Conservation (phyloP, 2,329 filamentous ascomycete genomes). For the Zelopaecilomyces penicillatus region DNA sequence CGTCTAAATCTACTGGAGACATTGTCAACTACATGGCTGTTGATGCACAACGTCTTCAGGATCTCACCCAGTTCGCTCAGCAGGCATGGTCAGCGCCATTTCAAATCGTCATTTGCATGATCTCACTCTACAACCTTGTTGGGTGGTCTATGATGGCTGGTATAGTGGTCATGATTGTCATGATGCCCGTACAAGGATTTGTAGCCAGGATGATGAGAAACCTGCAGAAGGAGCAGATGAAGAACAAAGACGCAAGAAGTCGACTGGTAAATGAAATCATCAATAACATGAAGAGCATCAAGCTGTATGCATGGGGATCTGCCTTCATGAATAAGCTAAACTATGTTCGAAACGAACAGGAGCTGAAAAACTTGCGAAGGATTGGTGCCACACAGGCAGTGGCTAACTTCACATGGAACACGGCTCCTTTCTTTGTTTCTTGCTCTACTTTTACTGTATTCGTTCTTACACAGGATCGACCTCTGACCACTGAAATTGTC, state of each 20-base stretch:
- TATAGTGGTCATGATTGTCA: conserved; percentile 88
- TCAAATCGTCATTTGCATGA: conserved; percentile 92
- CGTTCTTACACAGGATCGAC: conserved; percentile 70
- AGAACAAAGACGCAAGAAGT: conserved; percentile 93
- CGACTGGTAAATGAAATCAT: conserved; percentile 94
- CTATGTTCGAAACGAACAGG: conserved; percentile 89
- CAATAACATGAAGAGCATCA: conserved; percentile 99
- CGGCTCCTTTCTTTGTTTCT: conserved; percentile 93
- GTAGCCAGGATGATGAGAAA: conserved; percentile 91
- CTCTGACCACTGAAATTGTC: conserved; percentile 87
- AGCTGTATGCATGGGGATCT: conserved; percentile 93
- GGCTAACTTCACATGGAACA: conserved; percentile 97
- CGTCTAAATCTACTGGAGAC: conserved; percentile 85
- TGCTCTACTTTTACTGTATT: conserved; percentile 95
- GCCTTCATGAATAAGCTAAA: conserved; percentile 98
- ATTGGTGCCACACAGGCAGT: conserved; percentile 91
- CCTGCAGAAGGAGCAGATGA: conserved; percentile 94
- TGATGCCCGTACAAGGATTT: conserved; percentile 92
- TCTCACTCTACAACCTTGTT: conserved; percentile 90
- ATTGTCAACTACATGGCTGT: conserved; percentile 99
- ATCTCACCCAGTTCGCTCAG: conserved; percentile 90
- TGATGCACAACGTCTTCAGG: conserved; percentile 88
- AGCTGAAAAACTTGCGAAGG: conserved; percentile 89
- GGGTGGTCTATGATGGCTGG: conserved; percentile 94
- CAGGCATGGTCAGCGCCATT: conserved; percentile 96